Base-by-base conservation (phyloP, 2,329 filamentous ascomycete species). In the Penicillium sp. region DNA sequence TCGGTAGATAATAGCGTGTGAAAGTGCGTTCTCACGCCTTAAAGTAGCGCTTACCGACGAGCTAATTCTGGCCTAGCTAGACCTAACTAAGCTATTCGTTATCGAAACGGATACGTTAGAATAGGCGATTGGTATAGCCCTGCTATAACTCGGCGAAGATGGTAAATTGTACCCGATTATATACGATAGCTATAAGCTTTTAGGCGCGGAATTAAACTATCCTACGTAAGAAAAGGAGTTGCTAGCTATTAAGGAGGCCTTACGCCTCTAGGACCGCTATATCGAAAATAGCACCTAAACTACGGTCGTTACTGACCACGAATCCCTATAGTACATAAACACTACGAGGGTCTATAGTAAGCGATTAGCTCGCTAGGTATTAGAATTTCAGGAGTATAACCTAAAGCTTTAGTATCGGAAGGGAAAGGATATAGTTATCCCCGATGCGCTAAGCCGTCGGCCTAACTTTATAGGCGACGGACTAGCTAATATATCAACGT, bases 401-500 rank as follows among this genome's bases (percentile, higher is more conserved):
- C 34, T 53, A 28, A 7, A 25, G 14, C 52, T 58, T n/a, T 8
- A 20, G 3, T 53, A 58, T 20, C 4, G 10, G 4, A 52, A 45
- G 12, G 22, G 56, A 2, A 17, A 35, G 0, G n/a, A 58, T 1
- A 22, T 37, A 2, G 11, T 59, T 35, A 22, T 59, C 2, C 28
- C 17, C 0, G 5, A 55, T 25, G 8, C n/a, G 1, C 34, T 59
- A 35, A 59, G 42, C 22, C 8, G 15, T 0, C 11, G n/a, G 3
- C 45, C 8, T 3, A 17, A 59, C 31, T 28, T 58, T 42, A 50
- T 58, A 5, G 10, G n/a, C 10, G 11, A 39, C 2, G 3, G 4
- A 8, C 48, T 22, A 2, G 14, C 39, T 22, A 57, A 57, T 28
- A 25, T 52, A 67, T 20, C 72, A 39, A 11, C 3, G n/a, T 15